Evolutionary conservation across 768 basidiomycete species (phyloP), one percentile per base, ranked within the genome.

Genomic region (Suillus hirtellus): DNA sequence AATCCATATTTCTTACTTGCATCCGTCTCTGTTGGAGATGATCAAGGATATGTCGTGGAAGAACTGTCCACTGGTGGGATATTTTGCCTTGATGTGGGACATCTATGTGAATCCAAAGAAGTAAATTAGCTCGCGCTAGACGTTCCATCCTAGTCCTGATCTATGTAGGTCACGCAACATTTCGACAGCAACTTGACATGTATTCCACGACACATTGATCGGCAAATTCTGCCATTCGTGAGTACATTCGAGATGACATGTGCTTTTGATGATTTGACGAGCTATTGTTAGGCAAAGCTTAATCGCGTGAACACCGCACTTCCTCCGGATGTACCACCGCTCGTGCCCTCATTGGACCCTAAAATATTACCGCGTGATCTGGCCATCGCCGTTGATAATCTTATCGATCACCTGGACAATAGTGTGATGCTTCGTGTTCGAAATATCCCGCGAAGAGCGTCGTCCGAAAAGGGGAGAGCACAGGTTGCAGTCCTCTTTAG

Each of bases 401-500:
- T 90, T 11, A 81, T 88, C 54, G 67, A 71, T 31, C 80, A 84
- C 24, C 72, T 96, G 37, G 84, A 87, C 64, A 75, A 75, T 63
- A 93, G 92, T 64, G 90, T 95, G 2, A 81, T 79, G 75, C 77
- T 88, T 40, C 83, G 84, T 3, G 89, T 95, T 14, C 80, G 77
- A 44, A 79, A 91, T 71, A 90, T 96, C 38, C 92, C 93, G 15
- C 71, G 72, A 47, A 69, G 71, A 61, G 59, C 71, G 81, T 82
- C 66, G 60, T 66, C 64, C 14, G 64, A 63, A 3, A 61, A 70
- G 59, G 79, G 79, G 8, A 73, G 79, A 58, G 81, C 89, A 4
- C 82, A 89, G 59, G 80, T 97, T 3, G 95, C 90, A 2, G 82
- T 99, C 10, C 82, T 99, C 10, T 99, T 99, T 75, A 96, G 94